A percentile compares a stretch with the other conserved stretches of the same genome.
These are phyloP conservation scores for Metarhizium anisopliae DNA, from an alignment of 2,329 filamentous ascomycete species.

Conservation along the genomic window DNA sequence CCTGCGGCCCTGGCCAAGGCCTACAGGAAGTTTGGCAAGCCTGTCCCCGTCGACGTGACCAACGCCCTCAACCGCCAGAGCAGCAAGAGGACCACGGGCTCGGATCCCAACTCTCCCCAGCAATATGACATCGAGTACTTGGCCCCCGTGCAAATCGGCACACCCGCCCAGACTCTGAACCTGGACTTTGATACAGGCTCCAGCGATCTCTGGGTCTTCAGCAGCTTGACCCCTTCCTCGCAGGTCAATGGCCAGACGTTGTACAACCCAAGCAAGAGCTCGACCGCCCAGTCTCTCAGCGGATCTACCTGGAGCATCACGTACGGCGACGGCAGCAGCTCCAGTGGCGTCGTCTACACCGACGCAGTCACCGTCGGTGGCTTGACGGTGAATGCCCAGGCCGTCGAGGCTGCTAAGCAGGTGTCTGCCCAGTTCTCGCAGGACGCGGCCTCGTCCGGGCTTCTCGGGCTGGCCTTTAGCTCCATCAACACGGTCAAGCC, in stretches of 20 bases:
- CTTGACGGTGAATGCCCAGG: constrained; percentile 30
- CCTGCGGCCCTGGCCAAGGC: not conserved
- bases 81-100: not conserved
- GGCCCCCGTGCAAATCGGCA: constrained; percentile 11
- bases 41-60: not conserved
- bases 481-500: constrained; percentile 33
- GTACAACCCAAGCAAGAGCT: constrained; percentile 18
- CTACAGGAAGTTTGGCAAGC: not conserved
- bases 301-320: constrained; percentile 32
- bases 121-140: constrained; percentile 10
- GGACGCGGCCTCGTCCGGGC: constrained; percentile 31
- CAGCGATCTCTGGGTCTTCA: too few relatives aligned
- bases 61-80: not conserved
- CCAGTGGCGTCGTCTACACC: constrained; percentile 33
- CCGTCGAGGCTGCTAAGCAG: constrained; percentile 33
- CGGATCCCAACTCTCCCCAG: too few relatives aligned
- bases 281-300: constrained; percentile 25
- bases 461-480: constrained; percentile 35
- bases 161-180: constrained; percentile 10
- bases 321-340: constrained; percentile 35
- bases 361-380: constrained; percentile 34
- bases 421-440: constrained; percentile 28
- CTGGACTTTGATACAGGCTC: constrained; percentile 16
- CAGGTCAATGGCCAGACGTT: too few relatives aligned
- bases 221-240: too few relatives aligned